Conservation (phyloP, 1,139 yeast species). For the Yamadazyma trypodendri region DNA sequence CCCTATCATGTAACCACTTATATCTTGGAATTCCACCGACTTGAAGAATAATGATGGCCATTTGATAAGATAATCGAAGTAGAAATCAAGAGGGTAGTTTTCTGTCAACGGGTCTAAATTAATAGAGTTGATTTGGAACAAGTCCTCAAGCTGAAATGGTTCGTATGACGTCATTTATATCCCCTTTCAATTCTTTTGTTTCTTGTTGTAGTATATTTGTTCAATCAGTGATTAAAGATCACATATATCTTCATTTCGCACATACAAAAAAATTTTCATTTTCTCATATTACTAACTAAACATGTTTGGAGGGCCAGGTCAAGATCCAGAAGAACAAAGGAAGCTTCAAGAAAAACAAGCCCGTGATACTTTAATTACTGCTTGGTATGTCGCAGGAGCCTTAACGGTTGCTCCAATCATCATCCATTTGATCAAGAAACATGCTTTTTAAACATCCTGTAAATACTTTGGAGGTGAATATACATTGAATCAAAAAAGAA, state of each 20-base stretch:
- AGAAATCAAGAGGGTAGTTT: slow-evolving; percentile 81
- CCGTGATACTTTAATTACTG: slow-evolving; percentile 60
- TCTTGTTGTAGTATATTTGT: no score
- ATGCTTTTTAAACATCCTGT: slow-evolving; percentile 32
- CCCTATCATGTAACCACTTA: slow-evolving; percentile 90
- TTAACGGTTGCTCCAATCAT: slow-evolving; percentile 76
- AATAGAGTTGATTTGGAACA: slow-evolving; percentile 68
- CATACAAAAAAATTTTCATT: slow-evolving; percentile 3
- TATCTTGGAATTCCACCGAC: slow-evolving; percentile 44
- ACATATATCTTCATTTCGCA: no score
- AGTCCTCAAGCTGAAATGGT: slow-evolving; percentile 85
- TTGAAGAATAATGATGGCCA: slow-evolving; percentile 94
- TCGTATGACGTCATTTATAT: slow-evolving; percentile 71
- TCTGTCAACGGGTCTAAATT: slow-evolving; percentile 89
- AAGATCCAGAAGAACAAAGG: slow-evolving; percentile 73
- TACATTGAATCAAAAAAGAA: slow-evolving; percentile 2
- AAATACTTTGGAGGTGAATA: slow-evolving; percentile 7
- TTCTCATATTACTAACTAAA: not conserved
- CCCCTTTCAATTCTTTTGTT: no score
- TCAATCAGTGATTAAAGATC: no score
- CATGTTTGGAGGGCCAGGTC: slow-evolving; percentile 79
- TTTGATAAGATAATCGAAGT: slow-evolving; percentile 72
- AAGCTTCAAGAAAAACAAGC: slow-evolving; percentile 71
- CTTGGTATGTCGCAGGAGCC: slow-evolving; percentile 71
- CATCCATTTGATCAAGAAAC: slow-evolving; percentile 59